A percentile compares a stretch with the other conserved stretches of the same genome.
These are phyloP conservation scores for Eucalyptus camaldulensis DNA, from an alignment of 345 rosid genomes.

Conservation along the genomic window DNA sequence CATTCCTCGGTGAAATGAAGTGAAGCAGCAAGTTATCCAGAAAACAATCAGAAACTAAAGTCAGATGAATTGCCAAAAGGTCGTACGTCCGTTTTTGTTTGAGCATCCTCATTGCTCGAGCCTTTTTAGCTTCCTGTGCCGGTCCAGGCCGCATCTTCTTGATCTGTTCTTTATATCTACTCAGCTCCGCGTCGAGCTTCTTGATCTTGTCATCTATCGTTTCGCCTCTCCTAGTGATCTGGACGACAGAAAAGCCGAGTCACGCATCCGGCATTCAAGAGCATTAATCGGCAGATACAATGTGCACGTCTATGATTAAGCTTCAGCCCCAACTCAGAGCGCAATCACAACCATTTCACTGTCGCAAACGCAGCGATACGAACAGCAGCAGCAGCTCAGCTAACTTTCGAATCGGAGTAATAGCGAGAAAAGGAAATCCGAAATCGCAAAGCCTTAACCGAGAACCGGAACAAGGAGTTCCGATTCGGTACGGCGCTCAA, in stretches of 20 bases:
- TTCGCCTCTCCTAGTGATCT: slow-evolving; percentile 32
- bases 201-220: slow-evolving; percentile 35
- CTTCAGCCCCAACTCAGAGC: neutral
- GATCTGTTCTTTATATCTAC: slow-evolving; percentile 70
- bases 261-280: neutral
- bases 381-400: neutral
- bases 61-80: neutral
- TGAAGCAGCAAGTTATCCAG: neutral
- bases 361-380: neutral
- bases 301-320: neutral
- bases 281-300: too few species aligned
- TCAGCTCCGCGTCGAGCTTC: slow-evolving; percentile 29
- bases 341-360: neutral
- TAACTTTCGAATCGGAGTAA: neutral
- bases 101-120: slow-evolving; percentile 85
- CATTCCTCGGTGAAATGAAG: neutral
- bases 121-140: slow-evolving; percentile 82
- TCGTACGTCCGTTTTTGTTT: slow-evolving; percentile 89
- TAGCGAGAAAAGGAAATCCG: neutral
- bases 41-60: neutral
- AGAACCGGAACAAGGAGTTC: neutral
- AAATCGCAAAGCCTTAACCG: neutral
- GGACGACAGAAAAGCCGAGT: neutral
- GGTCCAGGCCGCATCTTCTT: slow-evolving; percentile 90
- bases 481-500: neutral